A percentile compares a stretch with the other conserved stretches of the same genome.
phyloP scores from a whole-genome alignment of 495 filamentous ascomycete genomes.

The Amphirosellinia nigrospora region DNA sequence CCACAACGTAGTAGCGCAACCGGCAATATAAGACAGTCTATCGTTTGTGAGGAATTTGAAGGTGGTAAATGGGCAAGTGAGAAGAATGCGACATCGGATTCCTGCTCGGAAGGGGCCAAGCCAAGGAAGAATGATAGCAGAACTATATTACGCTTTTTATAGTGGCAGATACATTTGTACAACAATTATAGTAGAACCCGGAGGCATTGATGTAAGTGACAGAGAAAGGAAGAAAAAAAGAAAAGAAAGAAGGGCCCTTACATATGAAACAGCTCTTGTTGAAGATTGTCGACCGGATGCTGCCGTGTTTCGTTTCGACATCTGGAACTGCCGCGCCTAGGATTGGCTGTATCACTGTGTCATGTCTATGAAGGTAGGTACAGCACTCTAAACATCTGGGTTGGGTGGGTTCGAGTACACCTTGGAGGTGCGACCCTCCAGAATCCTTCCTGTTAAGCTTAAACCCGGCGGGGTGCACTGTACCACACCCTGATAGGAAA shows the following conservation, averaged over 20 bases:
- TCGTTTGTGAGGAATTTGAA: not conserved
- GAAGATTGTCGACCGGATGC: conserved; percentile 20
- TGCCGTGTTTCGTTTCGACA: conserved; percentile 21
- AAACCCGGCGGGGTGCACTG: conserved; percentile 8
- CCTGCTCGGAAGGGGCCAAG: not conserved
- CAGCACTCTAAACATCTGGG: not conserved
- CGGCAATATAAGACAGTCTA: not conserved
- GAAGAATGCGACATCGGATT: not conserved
- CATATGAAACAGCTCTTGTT: conserved; percentile 23
- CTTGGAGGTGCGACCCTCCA: conserved; percentile 4
- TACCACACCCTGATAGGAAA: not conserved
- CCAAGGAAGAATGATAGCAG: not conserved
- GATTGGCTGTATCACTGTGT: conserved; percentile 7
- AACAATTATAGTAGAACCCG: not conserved
- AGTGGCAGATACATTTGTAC: not conserved
- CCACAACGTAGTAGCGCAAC: not conserved
- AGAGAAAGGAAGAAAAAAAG: not conserved
- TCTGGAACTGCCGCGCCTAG: conserved; percentile 9
- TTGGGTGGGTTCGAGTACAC: not conserved
- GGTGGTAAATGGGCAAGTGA: not conserved
- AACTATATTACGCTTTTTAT: conserved; percentile 3
- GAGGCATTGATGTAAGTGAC: not conserved
- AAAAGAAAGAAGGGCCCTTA: not conserved
- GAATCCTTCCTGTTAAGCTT: conserved; percentile 22
- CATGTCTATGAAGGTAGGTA: not conserved